Conservation (phyloP, 306 rosid genomes). For the Cicer cuneatum region DNA sequence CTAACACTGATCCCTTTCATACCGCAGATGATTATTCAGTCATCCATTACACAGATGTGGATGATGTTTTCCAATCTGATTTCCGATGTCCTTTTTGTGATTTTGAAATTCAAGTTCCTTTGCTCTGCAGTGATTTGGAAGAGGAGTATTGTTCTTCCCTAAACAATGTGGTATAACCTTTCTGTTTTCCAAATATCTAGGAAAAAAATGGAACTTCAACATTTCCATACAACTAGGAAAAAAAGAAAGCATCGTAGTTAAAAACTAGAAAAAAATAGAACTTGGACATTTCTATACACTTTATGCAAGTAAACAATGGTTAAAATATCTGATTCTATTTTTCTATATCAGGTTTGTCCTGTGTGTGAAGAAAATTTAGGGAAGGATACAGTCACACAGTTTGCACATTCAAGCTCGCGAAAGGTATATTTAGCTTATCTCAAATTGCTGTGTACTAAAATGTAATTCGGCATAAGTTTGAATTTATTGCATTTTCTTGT, state of each 20-base stretch:
- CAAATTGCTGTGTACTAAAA: slow-evolving; percentile 25
- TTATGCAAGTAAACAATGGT: slow-evolving; percentile 4
- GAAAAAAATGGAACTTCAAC: no score
- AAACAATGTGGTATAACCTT: slow-evolving; percentile 66
- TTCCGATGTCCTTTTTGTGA: slow-evolving; percentile 91
- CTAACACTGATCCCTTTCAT: slow-evolving; percentile 20
- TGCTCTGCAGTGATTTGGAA: slow-evolving; percentile 72
- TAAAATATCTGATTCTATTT: slow-evolving; percentile 44
- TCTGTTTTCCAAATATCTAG: neutral
- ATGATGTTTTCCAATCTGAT: slow-evolving; percentile 60
- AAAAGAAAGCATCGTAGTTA: no score
- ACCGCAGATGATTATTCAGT: slow-evolving; percentile 50
- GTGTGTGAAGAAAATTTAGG: slow-evolving; percentile 82
- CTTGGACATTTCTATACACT: neutral
- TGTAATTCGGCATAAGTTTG: neutral
- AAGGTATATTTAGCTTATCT: slow-evolving; percentile 60
- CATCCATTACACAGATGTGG: slow-evolving; percentile 64
- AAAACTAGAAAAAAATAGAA: no score
- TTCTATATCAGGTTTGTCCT: slow-evolving; percentile 82
- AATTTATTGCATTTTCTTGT: slow-evolving; percentile 35
- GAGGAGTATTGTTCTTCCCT: slow-evolving; percentile 84
- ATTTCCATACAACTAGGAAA: no score
- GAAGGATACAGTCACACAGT: slow-evolving; percentile 72
- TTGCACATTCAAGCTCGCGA: slow-evolving; percentile 68
- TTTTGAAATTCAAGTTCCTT: slow-evolving; percentile 69